Base-by-base conservation (phyloP, 2,329 filamentous ascomycete species). In the Penicillium olsonii region DNA sequence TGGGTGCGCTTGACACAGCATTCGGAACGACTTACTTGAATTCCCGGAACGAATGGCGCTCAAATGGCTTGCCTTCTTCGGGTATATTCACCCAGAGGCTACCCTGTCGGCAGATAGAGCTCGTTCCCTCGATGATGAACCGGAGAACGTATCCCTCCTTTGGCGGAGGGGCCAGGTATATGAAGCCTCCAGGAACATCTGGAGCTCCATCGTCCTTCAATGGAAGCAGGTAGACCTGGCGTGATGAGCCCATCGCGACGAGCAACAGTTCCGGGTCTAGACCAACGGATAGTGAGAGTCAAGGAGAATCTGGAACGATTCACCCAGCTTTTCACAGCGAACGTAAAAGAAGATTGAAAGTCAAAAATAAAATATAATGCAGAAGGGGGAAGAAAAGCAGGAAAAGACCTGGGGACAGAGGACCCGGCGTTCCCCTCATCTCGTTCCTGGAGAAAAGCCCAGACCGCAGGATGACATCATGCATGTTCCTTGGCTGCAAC, bases 51-150 rank as follows among this genome's bases (percentile, higher is more conserved):
- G 81, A 80, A 64, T 87, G 80, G 61, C 94, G 86, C 57, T 84
- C 81, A 67, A 97, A 99, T 37, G 84, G 75, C 42, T 84, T 76
- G 51, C 87, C 91, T 62, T 85, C 79, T 53, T 87, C 82, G 7
- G 94, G 94, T 53, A 97, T 88, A 71, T 99, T 99, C 65, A 96
- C 87, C 92, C 94, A 99, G 55, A 99, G 80, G 67, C 89, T 96
- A 52, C 95, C 94, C 73, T 96, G 81, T 60, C 91, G 84, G 72
- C 92, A 96, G 77, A 99, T 94, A 54, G 92, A 96, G 68, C 92
- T 96, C 49, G 90, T 92, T 54, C 94, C 92, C 72, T 96, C 88
- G 61, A 96, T 92, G 60, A 90, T 84, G 72, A 99, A 96, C 52
- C 92, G 87, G 49, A 96, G 78, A 45, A 82, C 82, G 64, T 97